Base-by-base conservation (phyloP, 1,284 basidiomycete genomes). In the Sporisorium sorghi region DNA sequence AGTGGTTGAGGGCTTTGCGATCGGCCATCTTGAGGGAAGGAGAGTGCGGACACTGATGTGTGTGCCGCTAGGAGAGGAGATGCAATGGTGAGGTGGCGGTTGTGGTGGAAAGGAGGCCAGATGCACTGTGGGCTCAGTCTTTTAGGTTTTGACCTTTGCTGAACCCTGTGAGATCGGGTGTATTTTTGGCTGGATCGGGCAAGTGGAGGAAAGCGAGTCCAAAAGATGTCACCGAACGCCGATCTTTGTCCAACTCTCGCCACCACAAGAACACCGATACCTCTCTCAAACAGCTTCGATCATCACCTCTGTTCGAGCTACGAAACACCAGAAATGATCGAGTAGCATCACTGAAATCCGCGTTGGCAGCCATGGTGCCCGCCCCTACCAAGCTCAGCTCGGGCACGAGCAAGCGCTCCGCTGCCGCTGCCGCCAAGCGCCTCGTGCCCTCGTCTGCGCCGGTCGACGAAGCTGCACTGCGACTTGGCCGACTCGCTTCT, bases 1-100 rank as follows among this genome's bases (percentile, higher is more conserved):
- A 83, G 60, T 86, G 85, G 76, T 85, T 85, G 54, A 86, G 69
- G 7, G 85, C 85, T 73, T 86, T 85, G 43, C 85, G 83, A 58
- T 86, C 85, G 15, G 85, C 82, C 85, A 86, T 86, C 11, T 42
- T 84, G 14, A 14, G n/a, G 15, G 24, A 4, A 8, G 24, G 6
- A 8, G 30, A 4, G 24, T 3, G 21, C 7, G 5, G 37, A 33
- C 9, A 33, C 32, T 21, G 48, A 33, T 48, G 57, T 50, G 57
- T 50, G 63, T 42, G 35, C 51, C 40, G n/a, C 30, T 37, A 46
- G 46, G 37, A 28, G 12, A 28, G 26, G 44, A 46, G 8, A n/a
- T n/a, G 24, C 9, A 8, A 9, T n/a, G n/a, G 7, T 40, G 30
- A 23, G 63, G 15, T 59, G 63, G n/a, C 50, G 62, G 54, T 14